These are phyloP conservation scores for Leccinum angustisporum DNA, from an alignment of 1,284 basidiomycete genomes.

Conservation along the genomic window DNA sequence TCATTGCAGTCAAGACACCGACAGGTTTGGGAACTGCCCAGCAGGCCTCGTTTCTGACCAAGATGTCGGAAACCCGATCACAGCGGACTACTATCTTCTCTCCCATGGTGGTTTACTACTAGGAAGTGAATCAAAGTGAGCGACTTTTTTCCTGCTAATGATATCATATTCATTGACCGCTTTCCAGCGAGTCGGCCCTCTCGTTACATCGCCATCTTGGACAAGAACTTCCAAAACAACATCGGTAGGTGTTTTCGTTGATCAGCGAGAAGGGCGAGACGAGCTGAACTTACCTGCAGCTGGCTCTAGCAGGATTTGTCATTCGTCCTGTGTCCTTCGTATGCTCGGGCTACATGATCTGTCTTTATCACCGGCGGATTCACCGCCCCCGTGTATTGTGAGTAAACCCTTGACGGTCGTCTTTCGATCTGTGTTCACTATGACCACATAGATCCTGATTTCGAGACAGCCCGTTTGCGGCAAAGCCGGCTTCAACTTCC, in stretches of 20 bases:
- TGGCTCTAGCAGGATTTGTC: slow-evolving; percentile 49
- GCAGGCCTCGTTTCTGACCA: slow-evolving; percentile 57
- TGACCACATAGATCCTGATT: neutral
- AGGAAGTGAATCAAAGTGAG: slow-evolving; percentile 39
- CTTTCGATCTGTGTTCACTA: slow-evolving; percentile 7
- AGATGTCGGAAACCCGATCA: slow-evolving; percentile 63
- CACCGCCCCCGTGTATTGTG: slow-evolving; percentile 57
- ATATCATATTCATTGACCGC: too few relatives aligned
- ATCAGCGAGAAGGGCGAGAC: neutral
- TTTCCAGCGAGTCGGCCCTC: too few relatives aligned
- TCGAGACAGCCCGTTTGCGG: slow-evolving; percentile 49
- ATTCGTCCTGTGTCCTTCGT: slow-evolving; percentile 53
- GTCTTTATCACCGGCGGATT: slow-evolving; percentile 55
- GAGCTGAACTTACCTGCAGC: neutral
- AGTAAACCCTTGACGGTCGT: slow-evolving; percentile 6
- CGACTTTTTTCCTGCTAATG: neutral
- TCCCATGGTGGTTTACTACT: slow-evolving; percentile 52
- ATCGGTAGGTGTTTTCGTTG: slow-evolving; percentile 34
- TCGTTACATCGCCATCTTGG: slow-evolving; percentile 17
- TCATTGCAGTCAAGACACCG: too few relatives aligned
- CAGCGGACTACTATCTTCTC: slow-evolving; percentile 68
- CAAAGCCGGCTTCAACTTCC: slow-evolving; percentile 46
- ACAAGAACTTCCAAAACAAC: slow-evolving; percentile 43
- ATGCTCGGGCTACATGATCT: slow-evolving; percentile 56
- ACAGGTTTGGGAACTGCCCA: too few relatives aligned